phyloP scores from a whole-genome alignment of 495 filamentous ascomycete species.

The Cudoniella acicularis region DNA sequence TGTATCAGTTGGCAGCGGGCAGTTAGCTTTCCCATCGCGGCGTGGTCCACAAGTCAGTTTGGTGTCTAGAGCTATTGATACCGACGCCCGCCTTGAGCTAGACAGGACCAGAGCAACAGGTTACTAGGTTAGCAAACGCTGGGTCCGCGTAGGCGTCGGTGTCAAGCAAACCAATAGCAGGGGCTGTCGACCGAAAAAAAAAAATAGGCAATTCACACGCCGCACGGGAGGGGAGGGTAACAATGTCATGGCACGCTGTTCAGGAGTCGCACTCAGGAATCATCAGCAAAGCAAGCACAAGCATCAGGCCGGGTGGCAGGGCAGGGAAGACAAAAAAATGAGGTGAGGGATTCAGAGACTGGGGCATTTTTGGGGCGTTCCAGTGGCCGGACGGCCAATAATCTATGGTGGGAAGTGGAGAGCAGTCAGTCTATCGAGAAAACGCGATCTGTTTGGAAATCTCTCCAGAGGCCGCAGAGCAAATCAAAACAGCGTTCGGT shows the following conservation, averaged over 20 bases:
- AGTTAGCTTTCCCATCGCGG: too few species aligned
- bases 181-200: too few species aligned
- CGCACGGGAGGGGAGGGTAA: background rate
- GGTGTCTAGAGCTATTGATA: too few species aligned
- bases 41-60: too few species aligned
- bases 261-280: background rate
- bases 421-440: constrained; percentile 8
- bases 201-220: background rate
- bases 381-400: constrained; percentile 7
- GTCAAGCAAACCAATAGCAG: background rate
- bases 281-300: background rate
- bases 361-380: constrained; percentile 8
- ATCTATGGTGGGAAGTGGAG: constrained; percentile 4
- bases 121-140: too few species aligned
- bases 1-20: too few species aligned
- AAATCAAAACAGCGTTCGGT: background rate
- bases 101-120: too few species aligned
- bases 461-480: background rate
- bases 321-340: background rate
- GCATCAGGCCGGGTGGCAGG: background rate
- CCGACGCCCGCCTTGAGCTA: too few species aligned
- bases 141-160: too few species aligned
- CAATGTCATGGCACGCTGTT: background rate
- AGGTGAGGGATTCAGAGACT: constrained; percentile 5
- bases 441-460: constrained; percentile 12